Percentiles rank a stretch among this genome's conserved stretches.
phyloP scores from a whole-genome alignment of 768 basidiomycete genomes.

The Boletus tomentosulus region DNA sequence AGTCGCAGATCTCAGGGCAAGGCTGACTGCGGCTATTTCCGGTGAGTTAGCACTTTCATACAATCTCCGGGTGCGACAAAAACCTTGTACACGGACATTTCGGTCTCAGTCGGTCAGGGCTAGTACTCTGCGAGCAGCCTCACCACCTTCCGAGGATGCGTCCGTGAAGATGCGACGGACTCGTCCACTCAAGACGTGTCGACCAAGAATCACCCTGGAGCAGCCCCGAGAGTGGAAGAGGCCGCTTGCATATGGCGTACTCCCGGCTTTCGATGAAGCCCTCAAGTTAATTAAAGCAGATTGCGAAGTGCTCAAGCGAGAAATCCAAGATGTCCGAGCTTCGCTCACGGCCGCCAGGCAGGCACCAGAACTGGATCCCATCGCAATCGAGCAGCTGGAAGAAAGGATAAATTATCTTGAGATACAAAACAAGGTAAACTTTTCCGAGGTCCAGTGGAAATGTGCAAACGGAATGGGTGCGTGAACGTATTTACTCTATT shows the following conservation, averaged over 20 bases:
- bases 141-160: slow-evolving; percentile 6
- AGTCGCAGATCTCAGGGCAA: no score
- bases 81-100: slow-evolving; percentile 10
- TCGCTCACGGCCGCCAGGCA: slow-evolving; percentile 17
- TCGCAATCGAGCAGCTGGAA: slow-evolving; percentile 40
- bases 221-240: slow-evolving; percentile 60
- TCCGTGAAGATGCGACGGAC: slow-evolving; percentile 3
- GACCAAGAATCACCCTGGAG: slow-evolving; percentile 50
- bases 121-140: slow-evolving; percentile 8
- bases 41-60: no score
- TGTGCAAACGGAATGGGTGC: slow-evolving; percentile 75
- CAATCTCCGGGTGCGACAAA: no score
- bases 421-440: slow-evolving; percentile 76
- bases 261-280: slow-evolving; percentile 85
- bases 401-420: slow-evolving; percentile 58
- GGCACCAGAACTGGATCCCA: slow-evolving; percentile 22
- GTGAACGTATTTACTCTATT: slow-evolving; percentile 24
- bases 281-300: slow-evolving; percentile 66
- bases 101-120: slow-evolving; percentile 2
- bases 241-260: slow-evolving; percentile 55
- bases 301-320: slow-evolving; percentile 42
- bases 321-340: slow-evolving; percentile 20
- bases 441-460: slow-evolving; percentile 79
- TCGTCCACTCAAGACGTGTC: slow-evolving; percentile 29
- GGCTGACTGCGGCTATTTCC: no score